These are phyloP conservation scores for Salix suchowensis DNA, from an alignment of 345 rosid species.

Conservation along the genomic window DNA sequence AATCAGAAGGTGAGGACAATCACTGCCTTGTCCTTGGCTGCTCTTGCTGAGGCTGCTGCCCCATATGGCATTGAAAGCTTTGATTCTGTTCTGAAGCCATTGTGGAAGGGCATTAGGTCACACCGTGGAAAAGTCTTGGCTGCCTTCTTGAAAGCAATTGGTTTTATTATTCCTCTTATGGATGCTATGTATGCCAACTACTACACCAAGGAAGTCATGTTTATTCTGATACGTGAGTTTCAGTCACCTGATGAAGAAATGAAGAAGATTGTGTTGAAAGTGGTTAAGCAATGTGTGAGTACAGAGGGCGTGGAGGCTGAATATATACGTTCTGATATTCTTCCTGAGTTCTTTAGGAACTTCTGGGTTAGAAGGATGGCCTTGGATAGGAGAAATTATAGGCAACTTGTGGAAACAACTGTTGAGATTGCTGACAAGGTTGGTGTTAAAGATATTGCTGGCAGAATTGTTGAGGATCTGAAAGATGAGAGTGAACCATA, in stretches of 20 bases:
- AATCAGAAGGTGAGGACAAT: slow-evolving; percentile 97
- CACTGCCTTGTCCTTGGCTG: slow-evolving; percentile 97
- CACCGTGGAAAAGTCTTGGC: slow-evolving; percentile 99
- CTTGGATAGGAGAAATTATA: slow-evolving; percentile 86
- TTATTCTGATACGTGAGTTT: slow-evolving; percentile 90
- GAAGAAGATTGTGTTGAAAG: slow-evolving; percentile 96
- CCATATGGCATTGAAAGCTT: slow-evolving; percentile 99
- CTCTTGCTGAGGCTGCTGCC: slow-evolving; percentile 99
- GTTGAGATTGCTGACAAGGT: slow-evolving; percentile 96
- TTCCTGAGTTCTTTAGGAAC: slow-evolving; percentile 84
- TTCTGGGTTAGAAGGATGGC: slow-evolving; percentile 99
- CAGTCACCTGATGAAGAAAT: slow-evolving; percentile 99
- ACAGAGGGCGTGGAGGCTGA: slow-evolving; percentile 97
- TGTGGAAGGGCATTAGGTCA: slow-evolving; percentile 98
- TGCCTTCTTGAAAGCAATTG: slow-evolving; percentile 98
- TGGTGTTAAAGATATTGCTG: slow-evolving; percentile 93
- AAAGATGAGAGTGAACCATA: slow-evolving; percentile 95
- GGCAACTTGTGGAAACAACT: slow-evolving; percentile 93
- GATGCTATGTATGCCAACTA: slow-evolving; percentile 93
- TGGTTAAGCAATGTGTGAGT: slow-evolving; percentile 97
- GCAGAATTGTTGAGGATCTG: slow-evolving; percentile 85
- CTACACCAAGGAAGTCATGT: slow-evolving; percentile 96
- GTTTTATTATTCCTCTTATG: slow-evolving; percentile 96
- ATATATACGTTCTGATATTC: slow-evolving; percentile 82
- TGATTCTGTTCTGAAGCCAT: slow-evolving; percentile 90